phyloP scores from a whole-genome alignment of 352 stramenopile genomes.

The Pythium utonaiense region DNA sequence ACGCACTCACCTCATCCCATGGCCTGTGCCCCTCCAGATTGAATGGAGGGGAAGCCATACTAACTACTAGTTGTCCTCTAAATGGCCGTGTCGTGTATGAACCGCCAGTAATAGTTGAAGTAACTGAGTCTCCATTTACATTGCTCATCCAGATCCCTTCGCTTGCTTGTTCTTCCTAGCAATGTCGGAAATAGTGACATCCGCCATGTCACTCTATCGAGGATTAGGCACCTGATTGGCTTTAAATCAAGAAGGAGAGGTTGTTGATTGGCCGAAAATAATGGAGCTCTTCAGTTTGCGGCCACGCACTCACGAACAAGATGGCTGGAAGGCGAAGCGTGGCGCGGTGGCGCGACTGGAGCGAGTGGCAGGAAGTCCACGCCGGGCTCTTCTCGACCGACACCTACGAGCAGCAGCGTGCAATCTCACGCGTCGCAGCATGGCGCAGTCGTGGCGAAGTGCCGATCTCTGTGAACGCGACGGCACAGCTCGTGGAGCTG shows the following conservation, averaged over 20 bases:
- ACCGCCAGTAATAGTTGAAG: neutral
- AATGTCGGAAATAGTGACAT: constrained; percentile 3
- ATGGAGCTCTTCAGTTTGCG: neutral
- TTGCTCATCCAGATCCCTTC: too few species aligned
- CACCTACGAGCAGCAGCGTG: constrained; percentile 42
- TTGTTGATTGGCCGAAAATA: neutral
- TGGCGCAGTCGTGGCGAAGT: constrained; percentile 72
- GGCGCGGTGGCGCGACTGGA: constrained; percentile 65
- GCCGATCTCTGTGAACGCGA: constrained; percentile 76
- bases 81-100: constrained; percentile 1
- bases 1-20: too few species aligned
- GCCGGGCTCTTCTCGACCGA: constrained; percentile 54
- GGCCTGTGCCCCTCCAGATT: constrained; percentile 7
- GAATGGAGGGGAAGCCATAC: constrained; percentile 9
- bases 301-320: neutral
- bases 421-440: constrained; percentile 51
- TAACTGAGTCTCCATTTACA: neutral
- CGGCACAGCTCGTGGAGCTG: constrained; percentile 73
- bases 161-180: too few species aligned
- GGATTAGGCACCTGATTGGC: constrained; percentile 9
- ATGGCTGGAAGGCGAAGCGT: constrained; percentile 53
- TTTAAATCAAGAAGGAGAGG: neutral
- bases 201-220: neutral
- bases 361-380: constrained; percentile 71
- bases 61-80: neutral